Evolutionary conservation across 441 rosid genomes (phyloP), one percentile per base, ranked within the genome.

Genomic region (Brassica balearica): DNA sequence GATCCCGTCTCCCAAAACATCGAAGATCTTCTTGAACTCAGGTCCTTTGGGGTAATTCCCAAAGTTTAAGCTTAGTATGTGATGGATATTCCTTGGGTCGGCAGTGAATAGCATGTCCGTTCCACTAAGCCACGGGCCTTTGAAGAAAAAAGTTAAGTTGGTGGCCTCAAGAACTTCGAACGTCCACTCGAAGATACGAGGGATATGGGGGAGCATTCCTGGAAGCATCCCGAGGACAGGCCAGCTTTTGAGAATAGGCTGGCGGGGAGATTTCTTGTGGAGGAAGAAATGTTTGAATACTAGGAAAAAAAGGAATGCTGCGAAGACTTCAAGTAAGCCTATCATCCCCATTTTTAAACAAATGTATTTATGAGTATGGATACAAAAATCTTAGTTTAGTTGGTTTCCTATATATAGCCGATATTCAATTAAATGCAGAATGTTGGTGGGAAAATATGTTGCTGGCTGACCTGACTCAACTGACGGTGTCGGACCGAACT

Each of bases 1-100:
- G 73, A 89, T 87, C 1, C 87, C 89, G 11, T 80, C 85, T 10
- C 92, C 90, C 23, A 89, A 73, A 43, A 81, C 61, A 75, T 86
- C 95, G 2, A 86, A 81, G 5, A 84, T 82, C 25, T 79, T 68
- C 58, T 74, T 72, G 84, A 86, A 88, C 9, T 86, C 83, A 9
- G 82, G 56, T 7, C 91, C 90, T 79, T 83, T 89, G 2, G 85
- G 82, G 58, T 72, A 84, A 32, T 89, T 85, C 2, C 23, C n/a
- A 65, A 76, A 82, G 73, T 87, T 78, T 25, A 84, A 8, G 74
- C 66, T 75, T 63, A 84, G 62, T 7, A 84, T 76, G 71, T 85
- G 27, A 41, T 80, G 82, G 4, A 85, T 56, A 1, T 85, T 84
- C 62, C 69, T 59, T n/a, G 87, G 90, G 69, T 87, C 84, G 1